Conservation (phyloP, 179 eudicot species). For the Beta lomatogona region DNA sequence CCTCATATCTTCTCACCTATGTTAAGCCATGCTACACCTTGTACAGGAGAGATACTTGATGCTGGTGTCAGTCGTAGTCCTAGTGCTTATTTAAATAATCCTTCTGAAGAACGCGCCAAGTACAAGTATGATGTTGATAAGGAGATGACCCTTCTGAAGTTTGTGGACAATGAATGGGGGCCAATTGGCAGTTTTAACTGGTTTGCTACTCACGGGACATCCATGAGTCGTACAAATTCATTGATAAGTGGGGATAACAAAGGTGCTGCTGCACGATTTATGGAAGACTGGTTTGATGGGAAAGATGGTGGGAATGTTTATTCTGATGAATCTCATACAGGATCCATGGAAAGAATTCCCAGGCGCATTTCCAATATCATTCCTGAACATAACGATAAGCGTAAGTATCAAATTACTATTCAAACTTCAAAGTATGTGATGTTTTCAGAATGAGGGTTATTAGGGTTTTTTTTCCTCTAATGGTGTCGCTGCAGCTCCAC, state of each 20-base stretch:
- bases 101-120: constrained; percentile 71
- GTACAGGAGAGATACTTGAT: constrained; percentile 85
- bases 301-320: constrained; percentile 36
- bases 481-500: constrained; percentile 3
- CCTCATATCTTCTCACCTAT: constrained; percentile 14
- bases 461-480: not conserved
- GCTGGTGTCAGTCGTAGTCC: constrained; percentile 94
- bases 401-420: constrained; percentile 51
- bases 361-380: constrained; percentile 83
- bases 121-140: constrained; percentile 89
- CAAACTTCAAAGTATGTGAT: not conserved
- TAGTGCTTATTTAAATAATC: constrained; percentile 90
- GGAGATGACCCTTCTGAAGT: constrained; percentile 93
- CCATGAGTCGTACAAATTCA: constrained; percentile 93
- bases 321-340: constrained; percentile 30
- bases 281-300: constrained; percentile 94
- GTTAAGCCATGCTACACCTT: constrained; percentile 6
- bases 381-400: constrained; percentile 46
- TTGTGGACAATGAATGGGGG: constrained; percentile 91
- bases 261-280: constrained; percentile 96
- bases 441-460: not conserved
- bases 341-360: constrained; percentile 40
- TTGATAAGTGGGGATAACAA: constrained; percentile 96
- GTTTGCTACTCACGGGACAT: constrained; percentile 99
- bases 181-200: constrained; percentile 95